Percentiles rank a stretch among this genome's conserved stretches.
Conservation (phyloP, 2,329 filamentous ascomycete genomes). For the Fusarium luffae region DNA sequence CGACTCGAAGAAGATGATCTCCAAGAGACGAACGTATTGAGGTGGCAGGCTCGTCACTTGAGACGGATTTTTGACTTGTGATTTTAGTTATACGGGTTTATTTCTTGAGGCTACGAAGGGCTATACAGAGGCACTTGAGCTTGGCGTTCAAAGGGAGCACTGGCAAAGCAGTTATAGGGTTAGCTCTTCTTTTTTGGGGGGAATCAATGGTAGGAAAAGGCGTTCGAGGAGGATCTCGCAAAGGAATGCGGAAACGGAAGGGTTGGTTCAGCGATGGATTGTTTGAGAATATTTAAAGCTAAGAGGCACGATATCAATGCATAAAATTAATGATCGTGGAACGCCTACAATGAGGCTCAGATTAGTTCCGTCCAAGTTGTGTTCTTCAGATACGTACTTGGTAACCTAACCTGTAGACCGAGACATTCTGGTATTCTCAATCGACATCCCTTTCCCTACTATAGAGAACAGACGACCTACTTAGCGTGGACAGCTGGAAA, state of each 20-base stretch:
- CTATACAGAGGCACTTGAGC: slow-evolving; percentile 40
- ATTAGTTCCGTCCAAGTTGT: background rate
- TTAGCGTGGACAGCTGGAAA: background rate
- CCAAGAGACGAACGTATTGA: background rate
- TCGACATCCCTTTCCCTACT: background rate
- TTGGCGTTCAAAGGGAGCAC: slow-evolving; percentile 43
- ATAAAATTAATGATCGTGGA: slow-evolving; percentile 30
- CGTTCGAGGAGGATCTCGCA: slow-evolving; percentile 30
- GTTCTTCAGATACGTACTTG: background rate
- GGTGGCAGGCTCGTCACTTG: slow-evolving; percentile 25
- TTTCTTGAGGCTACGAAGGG: slow-evolving; percentile 37
- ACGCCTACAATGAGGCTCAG: background rate
- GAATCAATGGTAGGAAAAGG: slow-evolving; percentile 37
- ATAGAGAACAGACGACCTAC: background rate
- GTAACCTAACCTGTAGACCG: background rate
- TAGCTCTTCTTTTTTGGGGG: slow-evolving; percentile 5
- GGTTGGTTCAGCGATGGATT: slow-evolving; percentile 25
- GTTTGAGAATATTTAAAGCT: slow-evolving; percentile 7
- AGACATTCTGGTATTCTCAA: background rate
- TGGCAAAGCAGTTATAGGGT: slow-evolving; percentile 25
- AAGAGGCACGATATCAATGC: slow-evolving; percentile 42
- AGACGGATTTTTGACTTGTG: slow-evolving; percentile 14
- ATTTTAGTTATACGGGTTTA: slow-evolving; percentile 9
- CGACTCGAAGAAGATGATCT: slow-evolving; percentile 50
- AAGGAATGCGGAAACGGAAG: slow-evolving; percentile 10